Conservation (phyloP, 345 rosid genomes). For the Mallotus nudiflorus region DNA sequence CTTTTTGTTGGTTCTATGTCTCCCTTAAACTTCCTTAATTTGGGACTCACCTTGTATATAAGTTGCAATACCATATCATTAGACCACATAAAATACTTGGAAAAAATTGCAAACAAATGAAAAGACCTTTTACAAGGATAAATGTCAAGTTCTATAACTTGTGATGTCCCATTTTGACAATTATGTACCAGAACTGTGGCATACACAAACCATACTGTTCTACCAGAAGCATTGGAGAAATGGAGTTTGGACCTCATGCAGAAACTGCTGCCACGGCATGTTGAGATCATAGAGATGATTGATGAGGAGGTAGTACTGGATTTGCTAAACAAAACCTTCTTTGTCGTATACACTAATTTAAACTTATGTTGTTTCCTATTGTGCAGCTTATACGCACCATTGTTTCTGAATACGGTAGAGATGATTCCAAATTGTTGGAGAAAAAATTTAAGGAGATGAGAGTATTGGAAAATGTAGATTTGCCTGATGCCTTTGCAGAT, state of each 20-base stretch:
- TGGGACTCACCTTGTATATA: not conserved
- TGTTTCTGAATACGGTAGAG: slow-evolving; percentile 60
- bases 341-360: slow-evolving; percentile 12
- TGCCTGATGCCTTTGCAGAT: slow-evolving; percentile 60
- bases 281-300: slow-evolving; percentile 76
- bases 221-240: slow-evolving; percentile 88
- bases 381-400: slow-evolving; percentile 58
- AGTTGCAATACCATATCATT: not conserved
- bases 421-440: slow-evolving; percentile 49
- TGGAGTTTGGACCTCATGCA: slow-evolving; percentile 86
- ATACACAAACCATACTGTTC: slow-evolving; percentile 82
- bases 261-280: slow-evolving; percentile 72
- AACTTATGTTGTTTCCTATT: slow-evolving; percentile 18
- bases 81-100: not conserved
- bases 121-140: too few species aligned
- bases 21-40: not conserved
- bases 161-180: slow-evolving; percentile 12
- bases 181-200: slow-evolving; percentile 61
- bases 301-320: slow-evolving; percentile 65
- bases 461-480: slow-evolving; percentile 72
- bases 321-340: slow-evolving; percentile 13
- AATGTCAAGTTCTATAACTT: slow-evolving; percentile 10
- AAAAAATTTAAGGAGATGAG: slow-evolving; percentile 72
- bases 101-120: not conserved
- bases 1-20: not conserved